Evolutionary conservation across 2,329 filamentous ascomycete genomes (phyloP), one percentile per base, ranked within the genome.

Genomic region (Orbilia oligospora): DNA sequence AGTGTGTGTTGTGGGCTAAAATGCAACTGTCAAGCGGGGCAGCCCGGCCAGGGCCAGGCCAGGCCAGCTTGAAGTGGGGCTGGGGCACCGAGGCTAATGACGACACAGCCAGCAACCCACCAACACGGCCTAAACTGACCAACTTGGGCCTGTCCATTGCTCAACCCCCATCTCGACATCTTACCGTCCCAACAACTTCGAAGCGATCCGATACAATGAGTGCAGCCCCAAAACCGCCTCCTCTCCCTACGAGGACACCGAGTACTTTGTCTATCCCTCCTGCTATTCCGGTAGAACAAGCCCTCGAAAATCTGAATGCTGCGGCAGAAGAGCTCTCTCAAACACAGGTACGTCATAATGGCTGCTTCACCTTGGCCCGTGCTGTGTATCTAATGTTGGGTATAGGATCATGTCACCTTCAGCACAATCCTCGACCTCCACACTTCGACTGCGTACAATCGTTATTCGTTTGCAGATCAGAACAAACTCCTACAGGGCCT

Each of bases 381-480:
- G 56, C 44, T 49, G 20, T 33, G 1, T 27, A 16, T 30, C 38
- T 55, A 14, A 66, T 36, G 20, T 67, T 56, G 38, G 22, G 6
- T 10, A 22, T 55, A 77, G 73, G 73, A 77, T 16, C 73, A 71
- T 53, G 53, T 77, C 41, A 77, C 73, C 0, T 77, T 77, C 12
- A 77, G 67, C 33, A 77, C 73, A 14, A 41, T 77, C 16, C 67
- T 77, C 30, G 73, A 77, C 27, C 58, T 77, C 6, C 73, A 77
- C 27, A 63, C 73, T 18, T 71, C 73, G 1, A 71, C 58, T 12
- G 73, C 73, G 3, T 77, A 71, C 73, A 77, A 77, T 30, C 67
- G 67, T 51, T 77, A 77, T 67, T 67, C 58, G 18, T 77, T 77
- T 63, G 73, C 67, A 30, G 73, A 77, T 10, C 73, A 77, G 41